Evolutionary conservation across 1,284 basidiomycete genomes (phyloP), one percentile per base, ranked within the genome.

Genomic region (Ganoderma leucocontextum): DNA sequence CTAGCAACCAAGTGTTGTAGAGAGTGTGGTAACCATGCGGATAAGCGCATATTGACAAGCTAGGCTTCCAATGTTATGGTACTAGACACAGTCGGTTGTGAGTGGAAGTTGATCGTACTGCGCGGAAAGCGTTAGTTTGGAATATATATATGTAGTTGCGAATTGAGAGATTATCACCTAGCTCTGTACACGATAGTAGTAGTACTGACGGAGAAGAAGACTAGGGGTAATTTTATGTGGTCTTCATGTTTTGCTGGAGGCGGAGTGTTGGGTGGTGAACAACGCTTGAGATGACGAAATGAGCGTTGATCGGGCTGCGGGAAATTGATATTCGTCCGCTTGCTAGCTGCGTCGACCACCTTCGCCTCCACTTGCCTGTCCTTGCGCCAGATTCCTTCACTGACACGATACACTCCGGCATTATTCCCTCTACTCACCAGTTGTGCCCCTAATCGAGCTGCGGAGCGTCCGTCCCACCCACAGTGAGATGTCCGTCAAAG

Each of bases 281-380:
- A 25, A 25, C 22, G 22, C 47, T 8, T 25, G 47, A 52, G 22
- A 52, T 25, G 22, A 4, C 10, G 22, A 41, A 1, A 13, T 22
- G 47, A 25, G 22, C 47, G 47, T 52, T 52, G 47, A 52, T 52
- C 47, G 47, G 47, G 13, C 47, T 52, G 47, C 47, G 47, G 47
- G 47, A 52, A 52, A 25, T 25, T 52, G 47, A 52, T 52, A 52
- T 52, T 25, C 22, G 22, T 25, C 47, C 47, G 4, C 12, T 13
- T 22, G 12, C 29, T 29, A 13, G 47, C 22, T 52, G 47, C 47
- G 22, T 52, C 22, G 12, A 52, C 47, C 47, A 52, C 13, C 22
- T 52, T 52, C 8, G 47, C 47, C 12, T 52, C 47, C 22, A 52
- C 47, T 22, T 52, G 47, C 25, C n/a, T 22, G 13, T 52, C 22